Evolutionary conservation across 345 rosid genomes (phyloP).

Genomic region (Citrus reticulata): DNA sequence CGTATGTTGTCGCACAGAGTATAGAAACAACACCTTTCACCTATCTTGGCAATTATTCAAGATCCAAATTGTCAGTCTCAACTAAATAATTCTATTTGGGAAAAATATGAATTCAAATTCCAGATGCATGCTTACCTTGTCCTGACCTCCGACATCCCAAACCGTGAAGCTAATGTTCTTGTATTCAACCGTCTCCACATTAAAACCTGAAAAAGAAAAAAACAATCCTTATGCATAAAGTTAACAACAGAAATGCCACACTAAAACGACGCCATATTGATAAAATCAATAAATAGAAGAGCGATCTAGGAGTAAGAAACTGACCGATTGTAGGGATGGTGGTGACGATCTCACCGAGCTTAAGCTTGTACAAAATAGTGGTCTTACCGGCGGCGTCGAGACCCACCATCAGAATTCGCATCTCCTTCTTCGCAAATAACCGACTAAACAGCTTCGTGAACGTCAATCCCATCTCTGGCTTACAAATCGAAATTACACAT

Average conservation of each 20-base stretch:
- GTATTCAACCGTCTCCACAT: slow-evolving; percentile 75
- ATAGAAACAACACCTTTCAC: too few species aligned
- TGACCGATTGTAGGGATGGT: slow-evolving; percentile 74
- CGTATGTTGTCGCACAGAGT: too few species aligned
- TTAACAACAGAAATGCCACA: too few species aligned
- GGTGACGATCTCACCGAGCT: slow-evolving; percentile 71
- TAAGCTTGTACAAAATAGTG: slow-evolving; percentile 69
- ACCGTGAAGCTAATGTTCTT: slow-evolving; percentile 79
- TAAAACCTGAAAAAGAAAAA: slow-evolving; percentile 40
- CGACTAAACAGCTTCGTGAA: slow-evolving; percentile 62
- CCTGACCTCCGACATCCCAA: slow-evolving; percentile 84
- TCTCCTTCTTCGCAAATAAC: slow-evolving; percentile 48
- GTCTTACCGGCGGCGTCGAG: slow-evolving; percentile 52
- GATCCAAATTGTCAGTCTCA: too few species aligned
- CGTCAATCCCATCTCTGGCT: slow-evolving; percentile 48
- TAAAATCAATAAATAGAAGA: background rate
- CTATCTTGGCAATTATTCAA: too few species aligned
- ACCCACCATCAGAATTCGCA: slow-evolving; percentile 38
- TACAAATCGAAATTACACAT: background rate
- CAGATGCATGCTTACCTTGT: slow-evolving; percentile 38
- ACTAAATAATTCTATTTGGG: too few species aligned
- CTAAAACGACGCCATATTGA: too few species aligned
- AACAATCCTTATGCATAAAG: background rate
- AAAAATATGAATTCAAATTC: too few species aligned
- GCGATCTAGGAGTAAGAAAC: background rate